These are phyloP conservation scores for Cystoderma amianthinum DNA, from an alignment of 768 basidiomycete genomes.

Conservation along the genomic window DNA sequence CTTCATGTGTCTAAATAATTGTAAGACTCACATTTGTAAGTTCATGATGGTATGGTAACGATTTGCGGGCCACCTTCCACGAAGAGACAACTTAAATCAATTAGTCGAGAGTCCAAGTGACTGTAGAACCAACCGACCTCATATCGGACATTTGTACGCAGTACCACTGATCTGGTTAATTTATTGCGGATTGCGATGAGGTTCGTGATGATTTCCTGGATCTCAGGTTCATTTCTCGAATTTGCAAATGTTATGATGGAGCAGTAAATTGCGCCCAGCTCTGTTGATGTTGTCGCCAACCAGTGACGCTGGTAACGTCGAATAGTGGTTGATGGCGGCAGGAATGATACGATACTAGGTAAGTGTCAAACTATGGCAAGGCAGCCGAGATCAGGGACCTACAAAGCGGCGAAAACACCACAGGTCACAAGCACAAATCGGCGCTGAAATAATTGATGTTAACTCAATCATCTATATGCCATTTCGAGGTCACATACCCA, in stretches of 20 bases:
- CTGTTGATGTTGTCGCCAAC: conserved; percentile 58
- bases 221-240: conserved; percentile 41
- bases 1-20: not conserved
- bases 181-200: conserved; percentile 73
- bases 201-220: conserved; percentile 50
- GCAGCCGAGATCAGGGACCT: conserved; percentile 12
- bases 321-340: conserved; percentile 72
- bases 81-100: conserved; percentile 54
- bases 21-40: conserved; percentile 49
- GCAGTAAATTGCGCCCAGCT: conserved; percentile 71
- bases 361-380: not conserved
- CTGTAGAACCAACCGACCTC: conserved; percentile 36
- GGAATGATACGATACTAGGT: conserved; percentile 51
- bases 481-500: no score
- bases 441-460: conserved; percentile 26
- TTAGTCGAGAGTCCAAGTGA: not conserved
- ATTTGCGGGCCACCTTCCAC: conserved; percentile 76
- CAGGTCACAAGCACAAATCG: conserved; percentile 64
- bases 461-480: no score
- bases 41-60: conserved; percentile 67
- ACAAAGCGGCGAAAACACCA: conserved; percentile 79
- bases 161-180: conserved; percentile 50
- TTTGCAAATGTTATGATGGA: conserved; percentile 69
- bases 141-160: conserved; percentile 56
- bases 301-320: conserved; percentile 66